A percentile compares a stretch with the other conserved stretches of the same genome.
Evolutionary conservation across 2,329 filamentous ascomycete genomes (phyloP).

Genomic region (Colletotrichum salicis): DNA sequence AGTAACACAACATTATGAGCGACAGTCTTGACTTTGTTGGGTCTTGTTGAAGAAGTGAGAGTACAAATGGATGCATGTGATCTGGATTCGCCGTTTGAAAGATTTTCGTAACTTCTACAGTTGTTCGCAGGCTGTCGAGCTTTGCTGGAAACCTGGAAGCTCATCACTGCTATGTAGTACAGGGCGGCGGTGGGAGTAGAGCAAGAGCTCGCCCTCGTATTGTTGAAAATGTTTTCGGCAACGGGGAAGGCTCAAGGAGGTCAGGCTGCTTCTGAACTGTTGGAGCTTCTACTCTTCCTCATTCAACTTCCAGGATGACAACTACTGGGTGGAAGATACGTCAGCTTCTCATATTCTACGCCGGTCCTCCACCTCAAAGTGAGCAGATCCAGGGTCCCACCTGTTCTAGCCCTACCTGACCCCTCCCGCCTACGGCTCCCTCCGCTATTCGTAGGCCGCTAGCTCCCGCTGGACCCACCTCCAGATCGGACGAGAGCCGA

Average conservation of each 20-base stretch:
- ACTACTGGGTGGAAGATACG: no score
- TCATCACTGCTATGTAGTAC: no score
- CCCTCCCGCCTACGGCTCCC: background rate
- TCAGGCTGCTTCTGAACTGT: background rate
- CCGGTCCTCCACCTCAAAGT: background rate
- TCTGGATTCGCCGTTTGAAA: no score
- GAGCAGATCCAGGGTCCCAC: background rate
- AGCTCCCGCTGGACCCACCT: background rate
- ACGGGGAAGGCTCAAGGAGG: background rate
- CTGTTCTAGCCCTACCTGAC: background rate
- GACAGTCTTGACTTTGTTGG: no score
- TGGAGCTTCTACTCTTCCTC: background rate
- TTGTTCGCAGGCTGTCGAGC: no score
- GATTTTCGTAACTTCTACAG: no score
- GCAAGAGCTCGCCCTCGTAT: background rate
- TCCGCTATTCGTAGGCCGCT: background rate
- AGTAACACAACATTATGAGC: background rate
- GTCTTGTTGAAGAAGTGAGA: no score
- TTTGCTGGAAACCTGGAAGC: no score
- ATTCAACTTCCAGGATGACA: background rate
- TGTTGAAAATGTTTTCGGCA: no score
- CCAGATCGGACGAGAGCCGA: conserved; percentile 2
- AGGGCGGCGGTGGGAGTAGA: no score
- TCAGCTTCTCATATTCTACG: no score
- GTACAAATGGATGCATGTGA: no score